Percentiles rank a stretch among this genome's conserved stretches.
phyloP scores from a whole-genome alignment of 2,329 filamentous ascomycete genomes.

The Colletotrichum simmondsii region DNA sequence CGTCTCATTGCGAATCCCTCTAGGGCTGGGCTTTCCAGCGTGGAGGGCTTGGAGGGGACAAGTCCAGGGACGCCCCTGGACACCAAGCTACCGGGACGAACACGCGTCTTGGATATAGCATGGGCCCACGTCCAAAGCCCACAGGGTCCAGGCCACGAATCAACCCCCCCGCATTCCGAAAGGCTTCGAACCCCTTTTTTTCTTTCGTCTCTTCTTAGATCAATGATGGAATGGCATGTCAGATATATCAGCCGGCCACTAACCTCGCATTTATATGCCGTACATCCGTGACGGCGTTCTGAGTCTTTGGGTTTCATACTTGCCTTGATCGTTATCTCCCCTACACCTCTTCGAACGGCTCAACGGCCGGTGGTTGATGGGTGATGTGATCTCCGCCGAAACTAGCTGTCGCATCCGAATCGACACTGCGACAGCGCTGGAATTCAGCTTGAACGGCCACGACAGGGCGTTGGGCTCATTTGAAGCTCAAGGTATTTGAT shows the following conservation, averaged over 20 bases:
- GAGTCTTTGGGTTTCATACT: not conserved
- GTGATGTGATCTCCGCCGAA: too few relatives aligned
- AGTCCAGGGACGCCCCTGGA: not conserved
- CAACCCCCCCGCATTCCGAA: conserved; percentile 20
- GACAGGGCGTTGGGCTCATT: too few relatives aligned
- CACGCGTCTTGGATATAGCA: conserved; percentile 29
- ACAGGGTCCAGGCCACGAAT: not conserved
- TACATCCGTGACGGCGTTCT: not conserved
- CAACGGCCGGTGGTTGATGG: not conserved
- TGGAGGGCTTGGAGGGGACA: too few relatives aligned
- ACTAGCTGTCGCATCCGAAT: not conserved
- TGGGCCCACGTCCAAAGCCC: not conserved
- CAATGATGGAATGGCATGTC: not conserved
- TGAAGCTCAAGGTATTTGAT: not conserved
- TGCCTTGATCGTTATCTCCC: not conserved
- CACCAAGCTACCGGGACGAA: conserved; percentile 19
- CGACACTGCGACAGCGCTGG: not conserved
- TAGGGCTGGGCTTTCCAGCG: too few relatives aligned
- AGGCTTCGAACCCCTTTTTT: not conserved
- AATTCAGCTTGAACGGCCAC: too few relatives aligned
- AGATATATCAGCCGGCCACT: not conserved
- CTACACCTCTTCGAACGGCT: not conserved
- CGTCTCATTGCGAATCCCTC: not conserved
- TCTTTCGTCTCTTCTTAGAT: not conserved
- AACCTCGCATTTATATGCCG: not conserved